Base-by-base conservation (phyloP, 352 stramenopile genomes). In the Globisporangium polare region DNA sequence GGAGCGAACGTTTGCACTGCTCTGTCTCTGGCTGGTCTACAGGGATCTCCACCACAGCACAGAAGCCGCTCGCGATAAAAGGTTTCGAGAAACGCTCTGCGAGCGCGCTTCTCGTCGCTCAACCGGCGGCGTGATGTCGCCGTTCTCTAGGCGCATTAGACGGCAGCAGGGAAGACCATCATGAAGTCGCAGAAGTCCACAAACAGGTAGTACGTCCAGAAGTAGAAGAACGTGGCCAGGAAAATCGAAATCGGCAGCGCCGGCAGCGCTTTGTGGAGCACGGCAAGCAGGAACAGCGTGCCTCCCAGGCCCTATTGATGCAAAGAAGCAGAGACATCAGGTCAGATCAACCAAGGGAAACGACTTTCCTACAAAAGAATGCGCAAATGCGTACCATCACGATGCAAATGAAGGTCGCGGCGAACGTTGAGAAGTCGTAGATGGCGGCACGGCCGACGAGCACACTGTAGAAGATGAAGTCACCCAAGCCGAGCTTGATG, bases 391-490 rank as follows among this genome's bases (percentile, higher is more conserved):
- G 74, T 72, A 93, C 84, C 55, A 99, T 86, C 54, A 99, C 92
- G 33, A 97, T 95, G 57, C 80, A 91, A 12, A 99, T 63, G 51
- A 98, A 98, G 50, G 91, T 97, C 31, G 93, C 83, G 4, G 89
- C 88, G 70, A 98, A 98, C 5, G 95, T 94, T 20, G 94, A 96
- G 66, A 99, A 99, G 63, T 97, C 96, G 65, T 95, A 96, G 43
- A 98, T 92, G 18, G 94, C 95, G 43, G 97, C 96, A 47, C 97
- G 96, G 12, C 92, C 95, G 10, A 99, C 95, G 35, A 99, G 77
- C 18, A 99, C 90, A 69, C 85, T 98, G 80, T 99, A 99, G 70
- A 99, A 99, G 54, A 99, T 98, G 70, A 99, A 99, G 74, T 99
- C 97, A 20, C 97, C 97, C 22, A 98, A 73, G 22, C 94, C 94